Base-by-base conservation (phyloP, 768 basidiomycete genomes). In the Cyclocybe cylindracea region DNA sequence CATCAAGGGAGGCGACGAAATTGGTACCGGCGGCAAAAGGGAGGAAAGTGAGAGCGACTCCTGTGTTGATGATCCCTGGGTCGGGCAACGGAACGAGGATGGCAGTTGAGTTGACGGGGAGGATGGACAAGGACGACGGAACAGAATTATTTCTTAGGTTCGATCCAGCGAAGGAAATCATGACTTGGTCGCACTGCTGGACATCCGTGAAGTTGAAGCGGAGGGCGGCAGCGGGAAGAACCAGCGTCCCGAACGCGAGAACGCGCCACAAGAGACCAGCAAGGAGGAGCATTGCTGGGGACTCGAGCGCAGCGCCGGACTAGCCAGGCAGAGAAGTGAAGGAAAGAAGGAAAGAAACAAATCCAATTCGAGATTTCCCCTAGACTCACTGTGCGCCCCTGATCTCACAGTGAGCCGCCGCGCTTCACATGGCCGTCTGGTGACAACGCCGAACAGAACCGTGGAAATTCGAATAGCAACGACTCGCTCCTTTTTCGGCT, bases 1-100 rank as follows among this genome's bases (percentile, higher is more conserved):
- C 76, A 51, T 83, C 78, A 24, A 86, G 72, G 9, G 81, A 79
- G 6, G 83, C 80, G 38, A 87, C 58, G 52, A 86, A 84, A 10
- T 63, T 61, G 7, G 79, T 75, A 24, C 74, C 77, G 2, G 74
- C 77, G 2, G 73, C 54, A 14, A 84, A 67, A 5, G 84, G 84
- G 2, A 86, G 68, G 58, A 79, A 80, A 5, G 77, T 71, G 45
- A 84, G 68, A 31, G 64, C 64, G 11, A 78, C 69, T 1, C 79
- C 79, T 8, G 70, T 68, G 10, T 67, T 64, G 46, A 75, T 66
- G 18, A 67, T 63, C 11, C 64, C 53, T 43, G 69, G 61, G 41
- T 68, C 60, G 10, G 76, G 70, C 35, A 86, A 69, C 19, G 75
- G 68, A 46, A 86, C 72, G 38, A 69, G 68, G 39, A 82, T 63